A percentile compares a stretch with the other conserved stretches of the same genome.
Conservation (phyloP, 306 rosid species). For the Geum urbanum region DNA sequence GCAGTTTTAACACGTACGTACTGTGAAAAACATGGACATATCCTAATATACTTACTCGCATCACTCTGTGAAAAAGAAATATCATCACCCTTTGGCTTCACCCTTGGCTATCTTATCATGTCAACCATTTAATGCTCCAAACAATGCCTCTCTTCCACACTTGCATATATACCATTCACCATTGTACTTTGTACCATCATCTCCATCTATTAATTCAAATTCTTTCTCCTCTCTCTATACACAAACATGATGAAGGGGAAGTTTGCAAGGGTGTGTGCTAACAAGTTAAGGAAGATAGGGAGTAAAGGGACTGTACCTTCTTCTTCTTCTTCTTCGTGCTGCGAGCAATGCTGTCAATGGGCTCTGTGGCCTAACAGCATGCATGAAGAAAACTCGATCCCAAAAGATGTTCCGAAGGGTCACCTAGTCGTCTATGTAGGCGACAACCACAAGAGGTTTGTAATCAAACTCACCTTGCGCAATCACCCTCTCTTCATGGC, state of each 20-base stretch:
- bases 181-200: conserved; percentile 29
- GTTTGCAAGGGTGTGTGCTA: conserved; percentile 48
- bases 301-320: conserved; percentile 32
- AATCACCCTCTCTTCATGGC: conserved; percentile 84
- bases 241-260: conserved; percentile 38
- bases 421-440: conserved; percentile 90
- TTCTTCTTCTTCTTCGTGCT: conserved; percentile 40
- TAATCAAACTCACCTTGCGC: conserved; percentile 56
- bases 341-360: conserved; percentile 54
- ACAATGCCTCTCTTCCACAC: conserved; percentile 35
- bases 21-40: too few species aligned
- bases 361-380: conserved; percentile 37
- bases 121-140: conserved; percentile 54
- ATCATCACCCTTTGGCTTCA: conserved; percentile 11
- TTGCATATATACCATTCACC: conserved; percentile 53
- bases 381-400: conserved; percentile 53
- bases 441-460: conserved; percentile 66
- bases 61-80: conserved; percentile 14
- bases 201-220: conserved; percentile 17
- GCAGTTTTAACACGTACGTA: too few species aligned
- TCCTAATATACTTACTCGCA: not conserved
- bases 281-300: conserved; percentile 74
- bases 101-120: conserved; percentile 44
- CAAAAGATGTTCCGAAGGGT: conserved; percentile 93
- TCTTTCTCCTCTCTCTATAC: conserved; percentile 7